Evolutionary conservation across 306 rosid genomes (phyloP), one percentile per base, ranked within the genome.

Genomic region (Fragaria vesca): DNA sequence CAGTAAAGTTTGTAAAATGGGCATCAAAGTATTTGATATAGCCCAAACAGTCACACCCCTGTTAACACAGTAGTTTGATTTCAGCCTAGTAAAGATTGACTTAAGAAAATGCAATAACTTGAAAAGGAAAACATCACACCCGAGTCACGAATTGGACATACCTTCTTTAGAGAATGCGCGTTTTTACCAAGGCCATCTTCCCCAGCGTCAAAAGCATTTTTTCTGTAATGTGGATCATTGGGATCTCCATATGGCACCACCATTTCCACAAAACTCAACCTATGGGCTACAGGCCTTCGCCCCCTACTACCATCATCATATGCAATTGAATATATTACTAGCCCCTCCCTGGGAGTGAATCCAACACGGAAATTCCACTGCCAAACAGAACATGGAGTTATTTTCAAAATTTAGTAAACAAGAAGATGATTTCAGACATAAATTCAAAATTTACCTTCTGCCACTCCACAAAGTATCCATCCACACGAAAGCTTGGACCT

Each of bases 221-320:
- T 91, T 69, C 97, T 86, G 81, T 91, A 91, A 86, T 93, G 98
- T 42, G 98, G 98, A 13, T 90, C 96, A 73, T 87, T 91, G 66
- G 98, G 98, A 85, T 93, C 98, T 60, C 98, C 98, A 86, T 88
- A 93, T 2, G 97, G 98, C 76, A 93, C 98, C 79, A 93, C 98
- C 93, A 93, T 91, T 82, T 93, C 98, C 85, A 90, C 98, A 86
- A 90, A 90, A 86, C 96, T 91, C 77, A 93, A 76, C 75, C 98
- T 88, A 76, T 93, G 97, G 67, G 98, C 98, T 43, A 91, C 91
- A 55, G 97, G 88, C 81, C 98, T 88, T 87, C 93, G 86, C 48
- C 98, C 98, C 45, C 92, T 84, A 83, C 88, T 93, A 66, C 97
- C 98, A 85, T 93, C 98, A 81, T 90, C 90, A 81, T 93, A 93